Percentiles rank a stretch among this genome's conserved stretches.
Conservation (phyloP, 1,139 yeast species). For the Blastobotrys proliferans region DNA sequence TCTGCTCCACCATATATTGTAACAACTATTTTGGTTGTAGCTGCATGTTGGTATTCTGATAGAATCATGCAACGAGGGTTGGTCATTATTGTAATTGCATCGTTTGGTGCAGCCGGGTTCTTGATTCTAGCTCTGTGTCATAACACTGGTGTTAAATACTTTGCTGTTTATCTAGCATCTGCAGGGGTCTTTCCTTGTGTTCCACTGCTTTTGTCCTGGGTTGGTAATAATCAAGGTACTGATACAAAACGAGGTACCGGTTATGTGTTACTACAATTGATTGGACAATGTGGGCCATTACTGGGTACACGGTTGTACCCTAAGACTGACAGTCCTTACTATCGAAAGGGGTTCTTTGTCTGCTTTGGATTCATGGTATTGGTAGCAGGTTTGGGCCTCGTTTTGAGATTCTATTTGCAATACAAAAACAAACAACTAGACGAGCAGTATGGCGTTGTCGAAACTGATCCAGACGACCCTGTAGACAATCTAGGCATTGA, state of each 20-base stretch:
- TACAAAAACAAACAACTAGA: conserved; percentile 26
- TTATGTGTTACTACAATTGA: conserved; percentile 29
- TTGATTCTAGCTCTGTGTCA: conserved; percentile 28
- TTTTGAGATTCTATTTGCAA: conserved; percentile 21
- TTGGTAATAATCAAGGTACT: conserved; percentile 33
- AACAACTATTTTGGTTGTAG: conserved; percentile 23
- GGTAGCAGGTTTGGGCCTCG: conserved; percentile 21
- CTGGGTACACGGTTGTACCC: conserved; percentile 34
- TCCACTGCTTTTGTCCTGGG: conserved; percentile 31
- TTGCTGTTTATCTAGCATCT: conserved; percentile 33
- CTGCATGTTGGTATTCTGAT: conserved; percentile 25
- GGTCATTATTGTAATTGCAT: conserved; percentile 24
- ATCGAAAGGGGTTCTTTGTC: conserved; percentile 30
- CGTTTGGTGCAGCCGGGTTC: conserved; percentile 31
- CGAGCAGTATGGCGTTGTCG: conserved; percentile 25
- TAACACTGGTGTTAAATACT: conserved; percentile 28
- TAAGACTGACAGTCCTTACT: conserved; percentile 29
- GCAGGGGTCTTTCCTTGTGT: conserved; percentile 33
- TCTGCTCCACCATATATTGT: conserved; percentile 30
- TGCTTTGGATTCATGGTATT: conserved; percentile 25
- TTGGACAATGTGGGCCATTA: conserved; percentile 35
- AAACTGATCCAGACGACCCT: conserved; percentile 15
- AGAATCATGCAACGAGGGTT: conserved; percentile 27
- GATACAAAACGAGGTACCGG: conserved; percentile 32
- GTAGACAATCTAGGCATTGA: conserved; percentile 17